Base-by-base conservation (phyloP, 163 green algal genomes). In the Scenedesmus sp. region DNA sequence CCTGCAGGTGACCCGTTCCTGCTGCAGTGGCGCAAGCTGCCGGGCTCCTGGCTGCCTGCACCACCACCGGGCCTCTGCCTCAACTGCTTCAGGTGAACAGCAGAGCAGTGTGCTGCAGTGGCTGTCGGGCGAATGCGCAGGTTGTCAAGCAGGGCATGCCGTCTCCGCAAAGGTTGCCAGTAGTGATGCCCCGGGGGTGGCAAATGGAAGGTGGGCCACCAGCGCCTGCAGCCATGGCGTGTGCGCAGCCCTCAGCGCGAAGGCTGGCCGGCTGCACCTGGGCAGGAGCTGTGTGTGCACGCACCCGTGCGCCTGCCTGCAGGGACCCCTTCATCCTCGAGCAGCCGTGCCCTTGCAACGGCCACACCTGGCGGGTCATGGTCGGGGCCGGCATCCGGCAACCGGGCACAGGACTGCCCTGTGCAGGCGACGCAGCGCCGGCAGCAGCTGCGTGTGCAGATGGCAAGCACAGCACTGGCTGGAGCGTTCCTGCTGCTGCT, bases 311-410 rank as follows among this genome's bases (percentile, higher is more conserved):
- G 16, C 35, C 16, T 30, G 35, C 35, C 35, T 81, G 72, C 83
- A 81, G 87, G 24, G 87, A 91, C 59, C 87, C 87, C 40, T 91
- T 87, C 68, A 68, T 91, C 24, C 51, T 91, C 3, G 87, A 91
- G 37, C 16, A 15, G 3, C 76, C 76, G 30, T 44, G 72, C 15
- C 22, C 51, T 20, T 18, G 13, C 9, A 91, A 87, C n/a, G 43
- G 42, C 16, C 15, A 79, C 59, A 85, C 35, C 42, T 91, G 87
- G 87, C 30, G 53, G 7, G 53, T 91, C 4, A 85, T 87, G 79
- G 3, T 91, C 7, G 87, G 87, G 24, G 42, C 73, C 30, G 87
- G 87, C 35, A 82, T 87, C 12, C 30, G 81, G 10, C n/a, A 89
- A 6, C 61, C 40, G 26, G 37, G 42, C 40, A 80, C 83, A n/a